Percentiles rank a stretch among this genome's conserved stretches.
Evolutionary conservation across 331 rosid genomes (phyloP).

Genomic region (Stylosanthes scabra): DNA sequence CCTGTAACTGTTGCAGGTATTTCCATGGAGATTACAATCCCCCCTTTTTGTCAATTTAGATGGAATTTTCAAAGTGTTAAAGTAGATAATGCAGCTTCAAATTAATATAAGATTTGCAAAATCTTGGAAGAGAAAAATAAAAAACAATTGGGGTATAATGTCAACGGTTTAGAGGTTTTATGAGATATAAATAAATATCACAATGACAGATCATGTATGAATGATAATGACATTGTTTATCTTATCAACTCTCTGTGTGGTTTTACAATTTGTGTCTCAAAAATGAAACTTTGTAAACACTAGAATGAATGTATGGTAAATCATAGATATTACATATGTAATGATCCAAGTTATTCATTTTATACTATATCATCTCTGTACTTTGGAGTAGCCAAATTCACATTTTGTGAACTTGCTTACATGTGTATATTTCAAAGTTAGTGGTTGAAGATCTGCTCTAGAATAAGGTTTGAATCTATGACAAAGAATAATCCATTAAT

Average conservation of each 20-base stretch:
- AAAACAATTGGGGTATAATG: not conserved
- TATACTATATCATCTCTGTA: not conserved
- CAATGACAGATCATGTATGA: too few relatives aligned
- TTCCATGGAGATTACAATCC: slow-evolving; percentile 16
- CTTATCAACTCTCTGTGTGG: too few relatives aligned
- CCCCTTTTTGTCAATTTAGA: slow-evolving; percentile 5
- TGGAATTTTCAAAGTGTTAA: not conserved
- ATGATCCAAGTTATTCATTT: not conserved
- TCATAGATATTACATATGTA: not conserved
- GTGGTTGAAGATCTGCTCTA: slow-evolving; percentile 14
- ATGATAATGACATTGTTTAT: too few relatives aligned
- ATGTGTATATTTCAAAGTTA: slow-evolving; percentile 5
- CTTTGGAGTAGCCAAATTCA: not conserved
- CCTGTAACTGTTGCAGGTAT: slow-evolving; percentile 96
- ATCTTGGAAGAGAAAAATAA: too few relatives aligned
- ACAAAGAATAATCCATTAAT: slow-evolving; percentile 4
- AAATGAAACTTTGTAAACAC: not conserved
- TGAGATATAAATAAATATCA: too few relatives aligned
- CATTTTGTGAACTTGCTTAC: not conserved
- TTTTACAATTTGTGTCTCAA: too few relatives aligned
- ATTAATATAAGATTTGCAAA: slow-evolving; percentile 27
- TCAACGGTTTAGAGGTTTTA: not conserved
- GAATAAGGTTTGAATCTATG: slow-evolving; percentile 11
- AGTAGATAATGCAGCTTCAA: slow-evolving; percentile 18
- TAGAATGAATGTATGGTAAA: not conserved